Evolutionary conservation across 805 yeast genomes (phyloP).

Genomic region (Lipomyces yamanashiensis): DNA sequence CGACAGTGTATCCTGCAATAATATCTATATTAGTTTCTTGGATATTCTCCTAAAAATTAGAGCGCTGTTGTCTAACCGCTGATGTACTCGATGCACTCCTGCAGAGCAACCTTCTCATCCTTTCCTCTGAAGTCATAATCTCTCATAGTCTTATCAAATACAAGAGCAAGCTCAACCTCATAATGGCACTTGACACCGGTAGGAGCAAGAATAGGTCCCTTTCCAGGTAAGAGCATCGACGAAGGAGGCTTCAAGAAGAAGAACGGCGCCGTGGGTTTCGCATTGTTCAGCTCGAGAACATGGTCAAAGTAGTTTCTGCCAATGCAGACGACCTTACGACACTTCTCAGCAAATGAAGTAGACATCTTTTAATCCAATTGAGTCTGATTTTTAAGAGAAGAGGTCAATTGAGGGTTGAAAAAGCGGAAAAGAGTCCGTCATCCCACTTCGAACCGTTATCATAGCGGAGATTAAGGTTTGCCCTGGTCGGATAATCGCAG

Average conservation of each 20-base stretch:
- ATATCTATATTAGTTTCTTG: not conserved
- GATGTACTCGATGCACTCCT: constrained; percentile 76
- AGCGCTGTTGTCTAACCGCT: constrained; percentile 54
- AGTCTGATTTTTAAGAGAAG: not conserved
- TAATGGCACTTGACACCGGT: constrained; percentile 81
- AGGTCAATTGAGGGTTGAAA: not conserved
- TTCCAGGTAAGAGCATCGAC: constrained; percentile 64
- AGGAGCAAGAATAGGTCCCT: constrained; percentile 84
- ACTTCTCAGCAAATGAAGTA: constrained; percentile 32
- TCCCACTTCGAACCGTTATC: not conserved
- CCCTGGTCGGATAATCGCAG: not conserved
- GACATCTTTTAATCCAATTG: constrained; percentile 17
- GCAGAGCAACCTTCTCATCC: constrained; percentile 60
- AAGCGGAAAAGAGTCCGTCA: not conserved
- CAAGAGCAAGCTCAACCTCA: constrained; percentile 88
- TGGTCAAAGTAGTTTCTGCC: constrained; percentile 99
- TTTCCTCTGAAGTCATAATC: constrained; percentile 41
- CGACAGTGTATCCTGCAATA: constrained; percentile 63
- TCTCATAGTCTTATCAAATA: constrained; percentile 58
- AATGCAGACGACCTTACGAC: constrained; percentile 79
- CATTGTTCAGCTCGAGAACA: constrained; percentile 83
- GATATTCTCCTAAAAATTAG: no score
- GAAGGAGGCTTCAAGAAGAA: constrained; percentile 91
- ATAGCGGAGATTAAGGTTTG: not conserved
- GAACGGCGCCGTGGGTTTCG: constrained; percentile 83